These are phyloP conservation scores for Pseudomonodictys pantanalensis DNA, from an alignment of 495 filamentous ascomycete genomes.

Conservation along the genomic window DNA sequence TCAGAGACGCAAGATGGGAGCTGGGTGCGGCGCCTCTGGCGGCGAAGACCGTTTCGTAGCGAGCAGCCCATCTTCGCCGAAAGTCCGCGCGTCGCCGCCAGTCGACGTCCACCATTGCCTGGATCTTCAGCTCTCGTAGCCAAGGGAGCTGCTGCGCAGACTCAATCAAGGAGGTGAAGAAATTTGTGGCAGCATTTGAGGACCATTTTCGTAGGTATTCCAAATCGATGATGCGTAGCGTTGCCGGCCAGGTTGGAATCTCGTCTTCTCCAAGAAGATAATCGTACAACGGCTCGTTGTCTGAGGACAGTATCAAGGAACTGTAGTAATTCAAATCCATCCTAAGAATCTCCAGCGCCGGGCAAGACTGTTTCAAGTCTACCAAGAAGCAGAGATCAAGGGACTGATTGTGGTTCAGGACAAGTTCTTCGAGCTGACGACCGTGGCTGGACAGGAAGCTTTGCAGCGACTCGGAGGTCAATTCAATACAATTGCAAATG, in stretches of 20 bases:
- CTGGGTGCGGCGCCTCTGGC: slow-evolving; percentile 54
- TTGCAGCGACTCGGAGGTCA: slow-evolving; percentile 58
- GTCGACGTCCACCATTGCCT: slow-evolving; percentile 65
- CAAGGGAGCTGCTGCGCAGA: slow-evolving; percentile 59
- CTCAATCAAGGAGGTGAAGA: slow-evolving; percentile 73
- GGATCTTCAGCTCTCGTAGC: slow-evolving; percentile 65
- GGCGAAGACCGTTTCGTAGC: slow-evolving; percentile 63
- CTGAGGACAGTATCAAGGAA: slow-evolving; percentile 50
- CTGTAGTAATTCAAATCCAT: slow-evolving; percentile 72
- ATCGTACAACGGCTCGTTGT: slow-evolving; percentile 69
- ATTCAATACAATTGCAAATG: slow-evolving; percentile 69
- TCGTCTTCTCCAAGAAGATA: slow-evolving; percentile 57
- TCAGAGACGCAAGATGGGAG: slow-evolving; percentile 37
- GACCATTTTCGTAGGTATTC: slow-evolving; percentile 70
- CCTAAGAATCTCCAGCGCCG: slow-evolving; percentile 62
- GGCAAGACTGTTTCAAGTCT: slow-evolving; percentile 59
- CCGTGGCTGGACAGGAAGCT: slow-evolving; percentile 63
- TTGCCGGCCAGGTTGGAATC: slow-evolving; percentile 71
- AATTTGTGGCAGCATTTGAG: slow-evolving; percentile 59
- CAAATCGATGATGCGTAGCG: slow-evolving; percentile 66
- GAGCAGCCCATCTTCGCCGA: slow-evolving; percentile 67
- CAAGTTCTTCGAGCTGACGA: slow-evolving; percentile 57
- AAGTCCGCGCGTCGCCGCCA: slow-evolving; percentile 77
- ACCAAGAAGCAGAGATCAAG: slow-evolving; percentile 70
- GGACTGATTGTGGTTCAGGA: slow-evolving; percentile 70